Base-by-base conservation (phyloP, 441 rosid genomes). In the Syzygium malaccense region DNA sequence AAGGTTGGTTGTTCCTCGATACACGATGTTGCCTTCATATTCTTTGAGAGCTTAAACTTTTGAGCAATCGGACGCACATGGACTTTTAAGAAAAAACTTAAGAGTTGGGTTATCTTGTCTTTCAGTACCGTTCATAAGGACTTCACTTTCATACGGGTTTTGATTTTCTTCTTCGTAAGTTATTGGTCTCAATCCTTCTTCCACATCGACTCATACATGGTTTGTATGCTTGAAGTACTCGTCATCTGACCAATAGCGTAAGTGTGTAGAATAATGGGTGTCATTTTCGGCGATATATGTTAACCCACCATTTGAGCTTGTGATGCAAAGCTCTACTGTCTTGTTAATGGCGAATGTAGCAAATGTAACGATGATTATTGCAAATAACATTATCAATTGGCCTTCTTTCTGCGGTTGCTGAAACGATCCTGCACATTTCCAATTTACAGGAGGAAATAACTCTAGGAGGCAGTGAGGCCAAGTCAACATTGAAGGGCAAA, bases 381-480 rank as follows among this genome's bases (percentile, higher is more conserved):
- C 48, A 6, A 19, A 68, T 5, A 41, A 37, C 49, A 71, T 19
- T 37, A 37, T 12, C 28, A 14, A 20, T 37, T 71, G 83, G 80
- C 23, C 18, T 23, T 23, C 51, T 41, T n/a, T 75, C 83, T 23
- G 83, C 26, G 83, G 51, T 75, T 75, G 83, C 83, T 75, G 83
- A 75, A 41, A 71, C 49, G 15, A 71, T 37, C 37, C 15, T 37
- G 83, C n/a, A 6, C 51, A 12, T 75, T 51, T 23, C 51, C 53
- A 75, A 75, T 75, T 13, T 23, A 41, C 83, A 75, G 83, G 83
- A 75, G 83, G 83, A 41, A 75, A 41, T 45, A 75, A 85, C 18
- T n/a, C 45, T 13, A 23, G 92, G 78, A 87, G 92, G 87, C 68
- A 85, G 55, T 45, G 75, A 85, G 60, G 87, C 64, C n/a, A 78